A percentile compares a stretch with the other conserved stretches of the same genome.
Evolutionary conservation across 148 eudicot species (phyloP).

Genomic region (Rhododendron simsii): DNA sequence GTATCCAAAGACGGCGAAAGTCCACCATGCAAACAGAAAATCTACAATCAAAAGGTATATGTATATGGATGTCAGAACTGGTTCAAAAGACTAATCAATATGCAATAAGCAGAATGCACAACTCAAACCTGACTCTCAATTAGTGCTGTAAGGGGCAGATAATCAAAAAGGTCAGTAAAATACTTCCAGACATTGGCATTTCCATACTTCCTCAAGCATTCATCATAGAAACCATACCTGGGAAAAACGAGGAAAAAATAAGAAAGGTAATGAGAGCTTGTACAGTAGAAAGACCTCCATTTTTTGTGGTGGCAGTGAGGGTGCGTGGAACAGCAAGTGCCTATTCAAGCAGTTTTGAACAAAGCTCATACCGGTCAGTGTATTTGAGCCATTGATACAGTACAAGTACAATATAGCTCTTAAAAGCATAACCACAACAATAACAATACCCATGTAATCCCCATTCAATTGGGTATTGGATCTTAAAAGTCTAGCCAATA

Average conservation of each 20-base stretch:
- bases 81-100: neutral
- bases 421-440: neutral
- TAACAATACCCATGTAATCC: neutral
- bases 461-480: neutral
- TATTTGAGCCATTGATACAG: neutral
- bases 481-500: neutral
- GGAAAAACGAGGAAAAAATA: neutral
- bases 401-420: neutral
- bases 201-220: slow-evolving; percentile 95
- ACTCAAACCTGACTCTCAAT: slow-evolving; percentile 89
- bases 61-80: slow-evolving; percentile 1
- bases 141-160: slow-evolving; percentile 93
- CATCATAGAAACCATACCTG: slow-evolving; percentile 99
- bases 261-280: neutral
- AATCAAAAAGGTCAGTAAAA: slow-evolving; percentile 95
- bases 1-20: slow-evolving; percentile 96
- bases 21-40: slow-evolving; percentile 97
- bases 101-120: neutral
- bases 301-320: neutral
- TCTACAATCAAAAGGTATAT: slow-evolving; percentile 30
- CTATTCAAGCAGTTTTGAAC: neutral
- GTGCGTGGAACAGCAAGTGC: neutral
- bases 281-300: neutral
- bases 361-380: neutral
- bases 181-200: slow-evolving; percentile 98